Conservation (phyloP, 2,329 filamentous ascomycete genomes). For the Dactylellina drechsleri region DNA sequence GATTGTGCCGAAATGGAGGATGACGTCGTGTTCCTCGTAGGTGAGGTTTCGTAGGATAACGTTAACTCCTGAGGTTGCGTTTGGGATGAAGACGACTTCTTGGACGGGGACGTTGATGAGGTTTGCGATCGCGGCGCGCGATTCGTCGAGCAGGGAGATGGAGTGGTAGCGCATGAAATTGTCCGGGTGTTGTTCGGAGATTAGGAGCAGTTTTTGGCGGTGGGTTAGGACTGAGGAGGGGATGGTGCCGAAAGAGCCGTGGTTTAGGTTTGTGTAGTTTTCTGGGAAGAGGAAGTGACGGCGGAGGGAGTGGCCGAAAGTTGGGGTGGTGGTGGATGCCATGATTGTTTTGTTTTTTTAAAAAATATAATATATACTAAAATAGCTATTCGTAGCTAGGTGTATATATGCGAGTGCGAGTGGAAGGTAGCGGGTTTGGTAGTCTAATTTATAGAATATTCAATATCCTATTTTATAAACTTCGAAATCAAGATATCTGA, state of each 20-base stretch:
- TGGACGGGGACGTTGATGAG: slow-evolving; percentile 73
- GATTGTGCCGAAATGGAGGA: slow-evolving; percentile 80
- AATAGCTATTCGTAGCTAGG: too few species aligned
- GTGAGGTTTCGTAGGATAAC: slow-evolving; percentile 79
- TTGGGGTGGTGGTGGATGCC: background rate
- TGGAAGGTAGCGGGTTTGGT: too few species aligned
- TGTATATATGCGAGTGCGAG: too few species aligned
- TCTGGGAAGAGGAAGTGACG: slow-evolving; percentile 48
- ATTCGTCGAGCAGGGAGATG: slow-evolving; percentile 71
- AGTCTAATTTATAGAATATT: background rate
- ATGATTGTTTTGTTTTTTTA: slow-evolving; percentile 1
- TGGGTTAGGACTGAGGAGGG: slow-evolving; percentile 71
- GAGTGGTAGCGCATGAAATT: slow-evolving; percentile 77
- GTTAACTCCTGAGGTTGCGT: slow-evolving; percentile 82
- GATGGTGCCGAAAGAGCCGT: slow-evolving; percentile 81
- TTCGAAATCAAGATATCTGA: background rate
- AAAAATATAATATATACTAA: background rate
- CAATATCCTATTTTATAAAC: background rate
- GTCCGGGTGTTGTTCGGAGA: slow-evolving; percentile 76
- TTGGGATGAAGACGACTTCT: slow-evolving; percentile 79
- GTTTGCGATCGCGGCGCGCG: slow-evolving; percentile 72
- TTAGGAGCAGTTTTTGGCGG: slow-evolving; percentile 73
- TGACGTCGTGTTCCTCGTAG: slow-evolving; percentile 77
- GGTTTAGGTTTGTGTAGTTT: slow-evolving; percentile 47
- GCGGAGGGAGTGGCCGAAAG: slow-evolving; percentile 45